phyloP scores from a whole-genome alignment of 1,284 basidiomycete species.

The Moniliophthora roreri region DNA sequence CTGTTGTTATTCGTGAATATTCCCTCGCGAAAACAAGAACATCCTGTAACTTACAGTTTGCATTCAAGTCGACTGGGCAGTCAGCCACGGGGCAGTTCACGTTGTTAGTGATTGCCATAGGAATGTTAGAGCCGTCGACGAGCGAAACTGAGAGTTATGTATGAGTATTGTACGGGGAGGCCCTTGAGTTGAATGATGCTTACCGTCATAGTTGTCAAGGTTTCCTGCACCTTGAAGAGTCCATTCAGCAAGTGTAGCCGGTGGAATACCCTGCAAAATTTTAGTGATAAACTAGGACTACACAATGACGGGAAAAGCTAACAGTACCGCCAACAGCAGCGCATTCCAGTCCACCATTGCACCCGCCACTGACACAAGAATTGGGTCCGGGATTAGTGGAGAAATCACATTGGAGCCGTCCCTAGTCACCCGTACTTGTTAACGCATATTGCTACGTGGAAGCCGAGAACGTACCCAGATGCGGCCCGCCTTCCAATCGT shows the following conservation, averaged over 20 bases:
- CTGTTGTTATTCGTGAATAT: no score
- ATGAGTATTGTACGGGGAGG: no score
- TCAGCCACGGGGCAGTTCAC: conserved; percentile 32
- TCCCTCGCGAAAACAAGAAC: no score
- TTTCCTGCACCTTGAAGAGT: conserved; percentile 31
- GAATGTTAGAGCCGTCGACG: conserved; percentile 44
- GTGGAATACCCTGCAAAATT: conserved; percentile 36
- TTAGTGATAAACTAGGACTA: no score
- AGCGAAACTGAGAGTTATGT: conserved; percentile 23
- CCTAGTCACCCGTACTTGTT: conserved; percentile 29
- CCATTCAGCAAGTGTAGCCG: conserved; percentile 43
- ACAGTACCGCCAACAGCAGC: no score
- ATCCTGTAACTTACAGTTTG: conserved; percentile 25
- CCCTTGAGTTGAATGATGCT: no score
- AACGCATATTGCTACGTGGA: background rate
- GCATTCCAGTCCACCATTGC: conserved; percentile 47
- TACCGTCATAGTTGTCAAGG: conserved; percentile 38
- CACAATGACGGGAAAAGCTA: no score
- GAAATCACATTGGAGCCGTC: conserved; percentile 48
- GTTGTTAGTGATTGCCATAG: conserved; percentile 38
- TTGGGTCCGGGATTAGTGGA: conserved; percentile 46
- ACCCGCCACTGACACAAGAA: conserved; percentile 55
- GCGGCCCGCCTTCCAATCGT: conserved; percentile 49
- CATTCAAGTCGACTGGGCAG: conserved; percentile 40
- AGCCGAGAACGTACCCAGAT: conserved; percentile 39